phyloP scores from a whole-genome alignment of 257 asterid genomes.

The Forsythia viridissima region DNA sequence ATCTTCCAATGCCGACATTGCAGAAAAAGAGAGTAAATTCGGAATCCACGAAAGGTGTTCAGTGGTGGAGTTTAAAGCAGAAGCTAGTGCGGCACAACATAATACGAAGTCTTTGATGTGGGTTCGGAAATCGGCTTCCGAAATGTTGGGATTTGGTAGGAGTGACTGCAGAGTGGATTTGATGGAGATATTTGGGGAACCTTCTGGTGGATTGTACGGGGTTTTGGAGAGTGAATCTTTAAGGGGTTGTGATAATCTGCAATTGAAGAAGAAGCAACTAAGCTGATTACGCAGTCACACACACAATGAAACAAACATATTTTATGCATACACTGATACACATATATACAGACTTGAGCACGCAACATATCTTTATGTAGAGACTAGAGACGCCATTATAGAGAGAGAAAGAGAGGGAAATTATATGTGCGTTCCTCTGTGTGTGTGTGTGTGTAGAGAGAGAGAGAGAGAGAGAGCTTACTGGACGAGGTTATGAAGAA shows the following conservation, averaged over 20 bases:
- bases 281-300: background rate
- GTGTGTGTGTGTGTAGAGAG: no score
- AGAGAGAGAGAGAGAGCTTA: constrained; percentile 22
- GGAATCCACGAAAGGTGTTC: constrained; percentile 78
- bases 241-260: constrained; percentile 59
- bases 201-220: constrained; percentile 63
- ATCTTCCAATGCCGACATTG: constrained; percentile 49
- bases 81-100: constrained; percentile 76
- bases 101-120: constrained; percentile 51
- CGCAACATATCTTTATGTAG: background rate
- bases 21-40: constrained; percentile 42
- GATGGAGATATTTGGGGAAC: constrained; percentile 51
- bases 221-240: constrained; percentile 40
- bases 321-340: no score
- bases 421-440: background rate
- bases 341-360: background rate
- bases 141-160: constrained; percentile 37
- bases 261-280: constrained; percentile 3
- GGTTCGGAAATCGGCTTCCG: constrained; percentile 27
- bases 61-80: constrained; percentile 54
- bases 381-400: no score
- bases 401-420: background rate
- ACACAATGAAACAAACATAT: background rate
- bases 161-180: constrained; percentile 65
- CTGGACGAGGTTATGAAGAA: constrained; percentile 44